Conservation (phyloP, 192 early-diverging fungal genomes). For the Rhizophlyctis rosea region DNA sequence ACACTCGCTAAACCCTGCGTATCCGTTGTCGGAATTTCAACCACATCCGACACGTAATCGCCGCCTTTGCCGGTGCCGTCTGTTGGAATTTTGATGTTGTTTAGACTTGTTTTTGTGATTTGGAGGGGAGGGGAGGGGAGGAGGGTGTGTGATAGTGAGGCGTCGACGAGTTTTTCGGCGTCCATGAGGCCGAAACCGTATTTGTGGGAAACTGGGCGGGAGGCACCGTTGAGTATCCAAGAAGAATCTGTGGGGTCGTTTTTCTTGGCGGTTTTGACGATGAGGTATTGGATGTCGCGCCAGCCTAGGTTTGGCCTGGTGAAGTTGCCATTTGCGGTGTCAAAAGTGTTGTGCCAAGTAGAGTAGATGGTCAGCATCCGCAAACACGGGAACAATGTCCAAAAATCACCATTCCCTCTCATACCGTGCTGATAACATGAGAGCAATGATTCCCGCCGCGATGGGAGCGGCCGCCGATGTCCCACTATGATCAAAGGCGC, state of each 20-base stretch:
- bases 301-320: slow-evolving; percentile 84
- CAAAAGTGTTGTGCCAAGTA: not conserved
- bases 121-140: slow-evolving; percentile 63
- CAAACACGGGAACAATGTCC: not conserved
- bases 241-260: slow-evolving; percentile 64
- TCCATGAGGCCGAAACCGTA: slow-evolving; percentile 92
- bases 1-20: slow-evolving; percentile 49
- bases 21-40: slow-evolving; percentile 45
- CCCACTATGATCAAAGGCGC: slow-evolving; percentile 79
- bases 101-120: slow-evolving; percentile 31
- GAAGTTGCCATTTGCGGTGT: not conserved
- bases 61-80: slow-evolving; percentile 2
- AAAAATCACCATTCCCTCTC: not conserved
- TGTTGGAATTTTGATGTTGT: slow-evolving; percentile 45
- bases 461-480: slow-evolving; percentile 95
- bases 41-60: slow-evolving; percentile 29
- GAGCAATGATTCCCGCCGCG: slow-evolving; percentile 85
- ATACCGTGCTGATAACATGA: slow-evolving; percentile 66
- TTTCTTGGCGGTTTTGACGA: slow-evolving; percentile 71
- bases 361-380: slow-evolving; percentile 13
- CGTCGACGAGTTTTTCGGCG: slow-evolving; percentile 75
- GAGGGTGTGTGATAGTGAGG: slow-evolving; percentile 58
- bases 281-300: slow-evolving; percentile 89
- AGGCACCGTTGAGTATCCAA: slow-evolving; percentile 70
- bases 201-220: slow-evolving; percentile 82